Percentiles rank a stretch among this genome's conserved stretches.
Evolutionary conservation across 257 asterid genomes (phyloP).

Genomic region (Hygrophila difformis): DNA sequence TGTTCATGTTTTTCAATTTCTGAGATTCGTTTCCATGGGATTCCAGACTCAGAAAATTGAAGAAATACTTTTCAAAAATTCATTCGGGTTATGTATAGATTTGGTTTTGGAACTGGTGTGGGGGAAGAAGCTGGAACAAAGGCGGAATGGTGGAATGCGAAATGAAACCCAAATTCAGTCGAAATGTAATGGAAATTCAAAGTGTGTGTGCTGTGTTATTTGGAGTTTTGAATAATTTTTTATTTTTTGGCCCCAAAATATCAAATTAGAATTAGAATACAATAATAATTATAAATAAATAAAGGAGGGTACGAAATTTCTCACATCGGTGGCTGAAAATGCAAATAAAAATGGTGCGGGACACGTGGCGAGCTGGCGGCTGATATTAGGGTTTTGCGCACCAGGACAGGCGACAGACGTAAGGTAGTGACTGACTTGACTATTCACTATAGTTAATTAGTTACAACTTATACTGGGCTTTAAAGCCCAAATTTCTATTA

Average conservation of each 20-base stretch:
- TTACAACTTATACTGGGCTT: too few species aligned
- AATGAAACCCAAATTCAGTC: conserved; percentile 37
- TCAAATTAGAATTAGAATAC: too few species aligned
- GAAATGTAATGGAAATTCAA: conserved; percentile 21
- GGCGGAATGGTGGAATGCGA: conserved; percentile 28
- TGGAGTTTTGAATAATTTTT: too few species aligned
- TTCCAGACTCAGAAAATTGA: conserved; percentile 22
- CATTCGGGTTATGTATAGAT: not conserved
- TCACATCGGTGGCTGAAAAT: conserved; percentile 24
- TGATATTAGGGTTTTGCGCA: not conserved
- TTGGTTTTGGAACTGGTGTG: conserved; percentile 1
- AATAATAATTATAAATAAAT: not conserved
- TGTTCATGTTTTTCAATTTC: conserved; percentile 23
- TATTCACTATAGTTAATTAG: too few species aligned
- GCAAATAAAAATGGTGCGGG: not conserved
- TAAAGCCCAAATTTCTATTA: too few species aligned
- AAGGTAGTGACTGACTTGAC: too few species aligned
- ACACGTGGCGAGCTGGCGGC: conserved; percentile 14
- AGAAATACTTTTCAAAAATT: conserved; percentile 12
- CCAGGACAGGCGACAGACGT: too few species aligned
- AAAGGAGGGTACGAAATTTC: conserved; percentile 4
- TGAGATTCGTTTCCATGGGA: conserved; percentile 28
- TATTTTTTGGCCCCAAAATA: too few species aligned
- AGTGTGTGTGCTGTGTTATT: not conserved
- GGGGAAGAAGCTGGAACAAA: conserved; percentile 11